These are phyloP conservation scores for Ephemerocybe angulata DNA, from an alignment of 768 basidiomycete species.

Conservation along the genomic window DNA sequence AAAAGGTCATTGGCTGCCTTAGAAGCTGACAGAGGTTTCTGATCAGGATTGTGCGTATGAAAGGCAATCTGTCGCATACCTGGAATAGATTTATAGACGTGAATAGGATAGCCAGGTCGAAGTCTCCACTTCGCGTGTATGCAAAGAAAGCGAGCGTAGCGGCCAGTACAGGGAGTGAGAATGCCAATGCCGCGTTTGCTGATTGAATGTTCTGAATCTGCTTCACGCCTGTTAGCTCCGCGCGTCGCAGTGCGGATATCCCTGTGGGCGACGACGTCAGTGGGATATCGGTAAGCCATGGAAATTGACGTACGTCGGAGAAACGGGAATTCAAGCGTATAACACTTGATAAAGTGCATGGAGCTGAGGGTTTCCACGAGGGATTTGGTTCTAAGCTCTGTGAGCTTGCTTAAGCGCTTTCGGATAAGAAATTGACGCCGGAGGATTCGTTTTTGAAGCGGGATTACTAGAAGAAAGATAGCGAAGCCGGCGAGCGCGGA, in stretches of 20 bases:
- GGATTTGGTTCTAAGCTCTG: conserved; percentile 58
- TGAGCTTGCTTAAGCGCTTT: conserved; percentile 54
- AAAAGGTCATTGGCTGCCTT: conserved; percentile 65
- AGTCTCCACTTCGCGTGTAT: conserved; percentile 51
- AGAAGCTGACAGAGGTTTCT: conserved; percentile 39
- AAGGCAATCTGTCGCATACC: conserved; percentile 23
- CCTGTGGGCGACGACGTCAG: conserved; percentile 28
- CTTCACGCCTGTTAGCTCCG: conserved; percentile 53
- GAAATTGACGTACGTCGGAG: conserved; percentile 45
- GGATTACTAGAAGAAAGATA: conserved; percentile 57
- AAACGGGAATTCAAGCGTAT: conserved; percentile 69
- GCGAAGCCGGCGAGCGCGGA: conserved; percentile 69
- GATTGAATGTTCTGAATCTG: conserved; percentile 59
- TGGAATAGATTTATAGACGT: conserved; percentile 61
- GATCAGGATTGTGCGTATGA: not conserved
- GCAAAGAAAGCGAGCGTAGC: conserved; percentile 65
- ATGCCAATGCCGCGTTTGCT: conserved; percentile 54
- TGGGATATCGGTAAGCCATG: not conserved
- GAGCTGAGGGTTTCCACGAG: conserved; percentile 61
- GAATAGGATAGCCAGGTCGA: conserved; percentile 67
- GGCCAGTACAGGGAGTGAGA: conserved; percentile 58
- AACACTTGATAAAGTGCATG: conserved; percentile 73
- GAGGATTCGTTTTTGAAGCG: conserved; percentile 63
- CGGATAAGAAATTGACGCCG: conserved; percentile 51
- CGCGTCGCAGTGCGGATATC: conserved; percentile 48